Percentiles rank a stretch among this genome's conserved stretches.
Evolutionary conservation across 148 eudicot genomes (phyloP).

Genomic region (Fagopyrum esculentum): DNA sequence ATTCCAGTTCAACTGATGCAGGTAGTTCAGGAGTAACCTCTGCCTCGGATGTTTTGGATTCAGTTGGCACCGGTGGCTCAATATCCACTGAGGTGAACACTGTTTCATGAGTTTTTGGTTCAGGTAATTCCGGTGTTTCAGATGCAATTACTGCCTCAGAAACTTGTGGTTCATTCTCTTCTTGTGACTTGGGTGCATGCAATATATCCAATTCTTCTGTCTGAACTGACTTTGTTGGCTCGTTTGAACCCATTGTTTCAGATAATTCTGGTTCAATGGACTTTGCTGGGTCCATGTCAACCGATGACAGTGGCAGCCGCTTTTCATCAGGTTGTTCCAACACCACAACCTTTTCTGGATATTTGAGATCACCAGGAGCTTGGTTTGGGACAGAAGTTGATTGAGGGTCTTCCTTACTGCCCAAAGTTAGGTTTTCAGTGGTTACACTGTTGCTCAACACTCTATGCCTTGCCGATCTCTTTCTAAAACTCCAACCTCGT

Average conservation of each 20-base stretch:
- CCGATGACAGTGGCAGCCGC: constrained; percentile 13
- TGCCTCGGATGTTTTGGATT: constrained; percentile 20
- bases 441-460: constrained; percentile 60
- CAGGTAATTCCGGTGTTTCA: constrained; percentile 17
- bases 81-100: not conserved
- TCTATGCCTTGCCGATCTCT: constrained; percentile 69
- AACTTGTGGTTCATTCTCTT: not conserved
- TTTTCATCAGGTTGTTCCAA: constrained; percentile 35
- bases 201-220: not conserved
- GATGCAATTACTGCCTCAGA: not conserved
- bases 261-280: constrained; percentile 10
- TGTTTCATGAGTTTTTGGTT: constrained; percentile 8
- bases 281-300: not conserved
- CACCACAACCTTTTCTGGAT: constrained; percentile 40
- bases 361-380: constrained; percentile 29
- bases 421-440: constrained; percentile 40
- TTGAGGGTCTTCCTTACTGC: constrained; percentile 48
- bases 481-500: constrained; percentile 93
- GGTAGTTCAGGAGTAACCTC: constrained; percentile 12
- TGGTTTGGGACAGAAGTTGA: constrained; percentile 33
- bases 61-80: not conserved
- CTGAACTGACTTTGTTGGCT: not conserved
- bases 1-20: not conserved
- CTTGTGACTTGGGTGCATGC: not conserved
- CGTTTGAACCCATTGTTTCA: not conserved